Base-by-base conservation (phyloP, 2,329 filamentous ascomycete species). In the Trichoderma atrobrunneum region DNA sequence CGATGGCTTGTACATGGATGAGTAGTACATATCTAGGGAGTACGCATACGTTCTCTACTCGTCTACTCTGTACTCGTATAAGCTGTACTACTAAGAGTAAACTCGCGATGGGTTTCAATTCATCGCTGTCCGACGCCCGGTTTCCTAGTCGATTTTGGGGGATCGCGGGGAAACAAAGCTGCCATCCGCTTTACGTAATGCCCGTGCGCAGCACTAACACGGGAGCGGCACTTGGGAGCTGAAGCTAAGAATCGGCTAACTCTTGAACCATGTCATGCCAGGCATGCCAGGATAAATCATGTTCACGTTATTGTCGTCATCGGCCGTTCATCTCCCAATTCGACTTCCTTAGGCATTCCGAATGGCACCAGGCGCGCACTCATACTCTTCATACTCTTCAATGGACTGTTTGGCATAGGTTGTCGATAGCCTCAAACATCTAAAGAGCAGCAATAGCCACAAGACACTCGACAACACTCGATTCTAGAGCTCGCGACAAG, bases 291-390 rank as follows among this genome's bases (percentile, higher is more conserved):
- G 57, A 39, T 48, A 7, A 34, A 43, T 10, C 39, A 3, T 43
- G 39, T 43, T 43, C n/a, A 18, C 43, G 48, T 64, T 32, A n/a
- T 59, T 71, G 69, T 71, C 69, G 51, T 71, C 69, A 71, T 39
- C 61, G 69, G 69, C 51, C 16, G 21, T 51, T 21, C 12, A n/a
- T n/a, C 16, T 28, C 10, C 30, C 24, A 60, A 39, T 48, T 51
- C 28, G 30, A 39, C 24, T 3, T 11, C 60, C 11, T 63, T 16
- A n/a, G n/a, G 7, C 14, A 28, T 56, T 21, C 24, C 43, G 8
- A 28, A 63, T 70, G 67, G 43, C 67, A 63, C 21, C n/a, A 18
- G 12, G 2, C 39, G n/a, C 39, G 10, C 18, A 18, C 28, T 54
- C 39, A 63, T 30, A 14, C 34, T 63, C 39, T 63, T 54, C 39